Base-by-base conservation (phyloP, 2,329 filamentous ascomycete genomes). In the Dryadomyces quercivorus region DNA sequence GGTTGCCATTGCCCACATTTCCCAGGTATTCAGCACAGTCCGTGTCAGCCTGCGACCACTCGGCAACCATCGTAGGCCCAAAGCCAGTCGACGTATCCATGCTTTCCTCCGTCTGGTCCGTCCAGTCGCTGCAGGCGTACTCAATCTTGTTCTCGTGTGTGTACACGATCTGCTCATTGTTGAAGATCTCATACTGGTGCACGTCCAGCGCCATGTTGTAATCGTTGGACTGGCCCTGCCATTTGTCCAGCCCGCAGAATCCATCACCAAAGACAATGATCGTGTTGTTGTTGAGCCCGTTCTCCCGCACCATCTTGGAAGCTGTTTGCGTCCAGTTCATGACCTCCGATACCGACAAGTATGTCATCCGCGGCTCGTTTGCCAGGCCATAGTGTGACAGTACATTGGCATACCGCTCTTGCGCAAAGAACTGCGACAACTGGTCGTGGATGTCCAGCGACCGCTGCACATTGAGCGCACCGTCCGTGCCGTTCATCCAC, bases 151-250 rank as follows among this genome's bases (percentile, higher is more conserved):
- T 78, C 54, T 84, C 77, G 72, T 97, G 93, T 55, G 84, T 84
- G 64, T 86, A 84, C 50, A 81, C 79, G 64, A 98, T 86, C 68
- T 95, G 88, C 60, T 86, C 83, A 43, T 81, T 81, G 75, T 98
- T 96, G 78, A 98, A 98, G 68, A 96, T 96, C 64, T 95, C 88
- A 69, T 98, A 98, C 69, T 97, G 92, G 70, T 98, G 93, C 42
- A 94, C 93, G 69, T 98, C 93, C n/a, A 98, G 81, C 18, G 95
- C 80, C 60, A 97, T 75, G 49, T 84, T 75, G 64, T 86, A 78
- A 21, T 77, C 75, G 61, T 85, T 80, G 61, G 97, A 78, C 66
- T 86, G 77, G 44, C 88, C 88, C 66, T 95, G 84, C 93, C 93
- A 98, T 64, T 94, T 92, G 60, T 78, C 76, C 5, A 97, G 79